phyloP scores from a whole-genome alignment of 768 basidiomycete genomes.

The Holtermanniella nyarrowii region DNA sequence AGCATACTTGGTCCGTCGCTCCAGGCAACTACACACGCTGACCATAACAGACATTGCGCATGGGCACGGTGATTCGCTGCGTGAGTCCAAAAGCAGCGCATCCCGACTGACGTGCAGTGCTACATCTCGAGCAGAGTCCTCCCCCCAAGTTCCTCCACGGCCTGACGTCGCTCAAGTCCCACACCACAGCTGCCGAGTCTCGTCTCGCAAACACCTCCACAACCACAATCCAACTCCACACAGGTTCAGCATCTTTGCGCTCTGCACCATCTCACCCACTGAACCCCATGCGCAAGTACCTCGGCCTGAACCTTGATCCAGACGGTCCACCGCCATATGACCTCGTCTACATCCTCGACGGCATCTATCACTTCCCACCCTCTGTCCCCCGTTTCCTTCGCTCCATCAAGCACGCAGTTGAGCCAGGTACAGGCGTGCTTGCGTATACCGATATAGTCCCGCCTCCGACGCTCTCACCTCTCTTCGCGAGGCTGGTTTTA shows the following conservation, averaged over 20 bases:
- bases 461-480: constrained; percentile 7
- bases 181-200: constrained; percentile 9
- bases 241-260: constrained; percentile 15
- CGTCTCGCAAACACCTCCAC: background rate
- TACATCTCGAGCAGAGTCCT: constrained; percentile 13
- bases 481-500: constrained; percentile 13
- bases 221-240: constrained; percentile 11
- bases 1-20: constrained; percentile 20
- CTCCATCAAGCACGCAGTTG: constrained; percentile 4
- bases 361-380: constrained; percentile 32
- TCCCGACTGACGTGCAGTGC: constrained; percentile 6
- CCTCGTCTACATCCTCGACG: constrained; percentile 32
- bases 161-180: constrained; percentile 17
- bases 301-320: constrained; percentile 10
- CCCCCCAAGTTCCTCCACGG: constrained; percentile 19
- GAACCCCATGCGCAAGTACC: constrained; percentile 24
- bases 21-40: background rate
- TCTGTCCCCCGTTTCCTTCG: constrained; percentile 18
- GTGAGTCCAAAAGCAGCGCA: constrained; percentile 10
- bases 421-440: constrained; percentile 12
- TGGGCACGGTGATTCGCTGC: constrained; percentile 30
- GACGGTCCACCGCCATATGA: constrained; percentile 18
- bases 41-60: constrained; percentile 28
- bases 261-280: constrained; percentile 24
- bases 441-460: constrained; percentile 31